Conservation (phyloP, 179 eudicot genomes). For the Spergularia azorica region DNA sequence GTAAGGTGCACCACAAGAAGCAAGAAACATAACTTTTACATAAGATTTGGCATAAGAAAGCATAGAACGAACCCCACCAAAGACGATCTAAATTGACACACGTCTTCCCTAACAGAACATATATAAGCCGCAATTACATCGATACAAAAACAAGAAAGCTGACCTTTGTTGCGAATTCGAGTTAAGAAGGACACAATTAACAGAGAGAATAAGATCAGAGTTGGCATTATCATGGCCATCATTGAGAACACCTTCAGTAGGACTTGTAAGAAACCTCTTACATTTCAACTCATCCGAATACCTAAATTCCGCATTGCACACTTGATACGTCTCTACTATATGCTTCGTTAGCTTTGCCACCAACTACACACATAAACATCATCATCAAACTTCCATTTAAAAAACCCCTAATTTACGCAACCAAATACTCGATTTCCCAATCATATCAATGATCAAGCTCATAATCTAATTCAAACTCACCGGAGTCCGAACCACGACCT, state of each 20-base stretch:
- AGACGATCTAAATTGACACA: neutral
- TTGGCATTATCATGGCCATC: conserved; percentile 91
- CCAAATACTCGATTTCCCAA: neutral
- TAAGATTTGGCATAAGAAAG: conserved; percentile 3
- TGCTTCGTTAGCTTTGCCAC: conserved; percentile 86
- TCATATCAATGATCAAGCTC: neutral
- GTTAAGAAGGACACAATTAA: conserved; percentile 65
- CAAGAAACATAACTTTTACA: neutral
- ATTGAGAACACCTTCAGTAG: conserved; percentile 79
- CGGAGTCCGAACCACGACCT: conserved; percentile 59
- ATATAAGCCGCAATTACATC: neutral
- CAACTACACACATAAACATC: conserved; percentile 32
- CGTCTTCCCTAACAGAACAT: neutral
- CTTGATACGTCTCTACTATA: conserved; percentile 79
- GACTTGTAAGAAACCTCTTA: conserved; percentile 90
- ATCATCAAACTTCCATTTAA: neutral
- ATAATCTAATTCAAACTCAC: conserved; percentile 38
- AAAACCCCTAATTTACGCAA: neutral
- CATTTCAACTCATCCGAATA: conserved; percentile 73
- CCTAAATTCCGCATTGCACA: conserved; percentile 77
- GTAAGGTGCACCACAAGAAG: neutral
- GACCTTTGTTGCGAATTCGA: conserved; percentile 63
- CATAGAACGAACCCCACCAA: neutral
- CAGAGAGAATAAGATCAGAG: conserved; percentile 84
- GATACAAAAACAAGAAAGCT: conserved; percentile 23